Evolutionary conservation across 148 eudicot species (phyloP).

Genomic region (Rhododendron simsii): DNA sequence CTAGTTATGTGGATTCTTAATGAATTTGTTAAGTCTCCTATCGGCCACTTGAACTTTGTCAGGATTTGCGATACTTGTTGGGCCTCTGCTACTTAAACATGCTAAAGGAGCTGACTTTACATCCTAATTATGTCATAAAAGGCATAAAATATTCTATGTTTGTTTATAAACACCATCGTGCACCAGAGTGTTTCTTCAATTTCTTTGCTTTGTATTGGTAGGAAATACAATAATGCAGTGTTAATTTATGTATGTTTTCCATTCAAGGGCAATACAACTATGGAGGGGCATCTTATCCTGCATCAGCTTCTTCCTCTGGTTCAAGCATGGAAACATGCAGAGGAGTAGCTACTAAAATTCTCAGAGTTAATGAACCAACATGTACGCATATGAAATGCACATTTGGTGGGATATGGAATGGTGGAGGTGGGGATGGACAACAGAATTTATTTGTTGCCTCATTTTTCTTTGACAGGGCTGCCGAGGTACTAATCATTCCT

Average conservation of each 20-base stretch:
- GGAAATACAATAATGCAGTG: neutral
- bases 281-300: constrained; percentile 52
- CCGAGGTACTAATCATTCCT: constrained; percentile 53
- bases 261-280: constrained; percentile 67
- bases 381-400: constrained; percentile 98
- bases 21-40: neutral
- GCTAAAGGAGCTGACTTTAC: neutral
- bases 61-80: neutral
- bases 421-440: constrained; percentile 95
- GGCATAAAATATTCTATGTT: neutral
- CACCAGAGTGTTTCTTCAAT: neutral
- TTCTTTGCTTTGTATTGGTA: neutral
- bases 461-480: constrained; percentile 97
- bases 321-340: constrained; percentile 56
- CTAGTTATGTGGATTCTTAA: neutral
- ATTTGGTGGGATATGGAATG: constrained; percentile 96
- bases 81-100: neutral
- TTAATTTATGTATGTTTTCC: constrained; percentile 5
- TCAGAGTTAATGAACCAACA: constrained; percentile 75
- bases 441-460: constrained; percentile 91
- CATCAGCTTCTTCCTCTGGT: constrained; percentile 59
- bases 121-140: neutral
- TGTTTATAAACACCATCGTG: neutral
- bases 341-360: constrained; percentile 54
- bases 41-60: neutral